These are phyloP conservation scores for Venturia oleaginea DNA, from an alignment of 2,329 filamentous ascomycete genomes.

Conservation along the genomic window DNA sequence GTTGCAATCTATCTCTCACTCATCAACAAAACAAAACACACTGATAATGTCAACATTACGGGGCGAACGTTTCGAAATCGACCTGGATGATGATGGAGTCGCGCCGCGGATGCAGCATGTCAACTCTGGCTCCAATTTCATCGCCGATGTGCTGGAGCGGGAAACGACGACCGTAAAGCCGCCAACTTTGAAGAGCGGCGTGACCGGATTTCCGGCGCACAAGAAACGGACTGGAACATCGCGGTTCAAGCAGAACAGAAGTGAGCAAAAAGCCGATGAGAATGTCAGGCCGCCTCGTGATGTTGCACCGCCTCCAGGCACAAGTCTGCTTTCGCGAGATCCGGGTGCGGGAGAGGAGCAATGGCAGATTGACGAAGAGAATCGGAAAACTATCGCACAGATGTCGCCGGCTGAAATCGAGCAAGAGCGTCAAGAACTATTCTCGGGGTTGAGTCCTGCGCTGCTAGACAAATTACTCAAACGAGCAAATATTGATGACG, in stretches of 20 bases:
- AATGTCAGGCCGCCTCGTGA: conserved; percentile 12
- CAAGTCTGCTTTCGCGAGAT: not conserved
- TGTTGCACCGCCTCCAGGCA: conserved; percentile 8
- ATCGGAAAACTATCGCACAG: conserved; percentile 58
- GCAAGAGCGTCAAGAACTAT: conserved; percentile 69
- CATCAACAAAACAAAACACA: conserved; percentile 2
- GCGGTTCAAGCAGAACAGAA: conserved; percentile 66
- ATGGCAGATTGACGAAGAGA: conserved; percentile 71
- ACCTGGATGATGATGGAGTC: conserved; percentile 11
- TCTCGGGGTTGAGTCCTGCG: conserved; percentile 64
- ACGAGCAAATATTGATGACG: conserved; percentile 49
- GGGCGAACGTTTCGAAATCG: conserved; percentile 15
- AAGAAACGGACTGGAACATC: conserved; percentile 67
- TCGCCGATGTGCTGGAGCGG: conserved; percentile 75
- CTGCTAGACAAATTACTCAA: conserved; percentile 69
- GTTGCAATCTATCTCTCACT: conserved; percentile 6
- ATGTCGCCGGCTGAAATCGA: conserved; percentile 82
- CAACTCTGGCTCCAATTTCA: conserved; percentile 32
- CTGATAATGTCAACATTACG: conserved; percentile 15
- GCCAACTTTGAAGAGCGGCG: conserved; percentile 45
- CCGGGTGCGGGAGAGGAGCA: conserved; percentile 42
- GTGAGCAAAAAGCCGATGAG: conserved; percentile 20
- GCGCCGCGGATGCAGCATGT: not conserved
- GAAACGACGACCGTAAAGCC: conserved; percentile 48
- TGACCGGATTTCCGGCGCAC: conserved; percentile 78